Evolutionary conservation across 1,284 basidiomycete genomes (phyloP), one percentile per base, ranked within the genome.

Genomic region (Ganoderma lucidum): DNA sequence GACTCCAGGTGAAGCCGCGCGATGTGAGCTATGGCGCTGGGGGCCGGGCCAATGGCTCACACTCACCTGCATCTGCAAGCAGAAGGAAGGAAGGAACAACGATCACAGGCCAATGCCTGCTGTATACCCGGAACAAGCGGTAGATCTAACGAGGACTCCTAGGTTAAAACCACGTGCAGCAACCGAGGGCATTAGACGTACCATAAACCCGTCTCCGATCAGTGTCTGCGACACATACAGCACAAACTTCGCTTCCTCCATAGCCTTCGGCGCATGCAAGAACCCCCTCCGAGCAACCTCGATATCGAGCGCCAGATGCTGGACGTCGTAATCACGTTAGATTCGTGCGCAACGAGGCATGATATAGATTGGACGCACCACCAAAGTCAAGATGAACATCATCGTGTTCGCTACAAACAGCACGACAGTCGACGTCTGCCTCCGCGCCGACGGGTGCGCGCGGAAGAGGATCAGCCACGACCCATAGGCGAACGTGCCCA

Each of bases 171-270:
- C 15, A 45, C 3, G 35, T 0, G 1, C 23, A 2, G 12, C 9
- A 28, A 6, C 42, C 2, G 19, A 42, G 8, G 23, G 48, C 3
- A 30, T 10, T 23, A 3, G 10, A 61, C 67, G 51, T 23, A 68
- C 67, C 67, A 68, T 63, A 32, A 68, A 68, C 2, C 63, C 63
- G 14, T 68, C 67, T 9, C 67, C 67, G 19, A 68, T 61, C 12
- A 68, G 59, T 6, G 59, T 64, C 41, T 64, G 63, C 3, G 67
- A 55, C 1, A 68, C 63, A 15, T 68, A 68, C 1, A 68, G 19
- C 35, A 68, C 53, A 30, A 62, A 64, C 19, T 68, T 68, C 37
- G 59, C 67, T 14, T 35, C 45, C 48, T 68, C 58, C 32, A 62
- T 37, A 3, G 39, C 23, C 12, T 28, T n/a, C 17, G 44, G 19